These are phyloP conservation scores for Ogataea thermomethanolica DNA, from an alignment of 805 yeast genomes.

Conservation along the genomic window DNA sequence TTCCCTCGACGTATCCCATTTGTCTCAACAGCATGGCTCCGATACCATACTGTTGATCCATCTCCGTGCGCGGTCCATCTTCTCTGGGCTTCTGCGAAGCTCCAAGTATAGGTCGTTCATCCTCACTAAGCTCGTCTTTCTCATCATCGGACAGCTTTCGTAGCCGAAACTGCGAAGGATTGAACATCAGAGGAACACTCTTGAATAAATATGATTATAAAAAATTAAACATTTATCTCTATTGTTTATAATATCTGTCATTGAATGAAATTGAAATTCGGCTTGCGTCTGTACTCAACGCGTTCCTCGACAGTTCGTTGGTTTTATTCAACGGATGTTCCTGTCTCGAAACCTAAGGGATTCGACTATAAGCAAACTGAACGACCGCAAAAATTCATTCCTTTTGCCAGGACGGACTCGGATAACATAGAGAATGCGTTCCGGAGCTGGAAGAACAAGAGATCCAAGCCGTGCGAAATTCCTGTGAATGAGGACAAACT, in stretches of 20 bases:
- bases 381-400: slow-evolving; percentile 57
- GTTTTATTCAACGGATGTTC: slow-evolving; percentile 84
- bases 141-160: slow-evolving; percentile 5
- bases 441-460: slow-evolving; percentile 20
- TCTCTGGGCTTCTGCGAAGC: neutral
- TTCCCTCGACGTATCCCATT: slow-evolving; percentile 87
- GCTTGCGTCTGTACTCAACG: slow-evolving; percentile 3
- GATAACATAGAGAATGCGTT: slow-evolving; percentile 53
- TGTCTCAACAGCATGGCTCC: slow-evolving; percentile 74
- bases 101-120: slow-evolving; percentile 5
- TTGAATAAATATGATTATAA: neutral
- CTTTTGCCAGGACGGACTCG: slow-evolving; percentile 66
- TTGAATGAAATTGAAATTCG: neutral
- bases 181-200: slow-evolving; percentile 2
- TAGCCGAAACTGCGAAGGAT: slow-evolving; percentile 8
- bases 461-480: slow-evolving; percentile 26
- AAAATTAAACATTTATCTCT: neutral
- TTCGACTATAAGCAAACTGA: slow-evolving; percentile 47
- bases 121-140: neutral
- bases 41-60: slow-evolving; percentile 57
- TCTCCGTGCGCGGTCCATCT: neutral
- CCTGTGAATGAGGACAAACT: slow-evolving; percentile 80
- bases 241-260: neutral
- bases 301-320: slow-evolving; percentile 36
- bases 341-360: slow-evolving; percentile 63